Conservation (phyloP, 768 basidiomycete genomes). For the Trametes villosa region DNA sequence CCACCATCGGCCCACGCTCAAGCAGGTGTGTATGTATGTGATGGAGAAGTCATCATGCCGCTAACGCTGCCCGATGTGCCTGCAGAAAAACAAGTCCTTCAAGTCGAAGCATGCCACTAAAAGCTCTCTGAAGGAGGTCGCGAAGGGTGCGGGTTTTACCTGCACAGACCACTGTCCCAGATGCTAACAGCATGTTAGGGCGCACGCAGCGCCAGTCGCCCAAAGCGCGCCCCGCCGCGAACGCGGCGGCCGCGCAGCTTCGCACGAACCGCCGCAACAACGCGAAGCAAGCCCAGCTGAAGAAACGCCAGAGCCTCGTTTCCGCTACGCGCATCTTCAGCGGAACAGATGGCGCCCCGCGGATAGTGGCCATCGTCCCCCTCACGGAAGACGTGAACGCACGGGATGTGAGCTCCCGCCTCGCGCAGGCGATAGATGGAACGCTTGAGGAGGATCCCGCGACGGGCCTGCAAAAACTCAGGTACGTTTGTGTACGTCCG, state of each 20-base stretch:
- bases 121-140: slow-evolving; percentile 77
- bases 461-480: slow-evolving; percentile 66
- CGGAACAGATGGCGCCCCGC: slow-evolving; percentile 76
- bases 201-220: slow-evolving; percentile 57
- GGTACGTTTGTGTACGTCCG: slow-evolving; percentile 45
- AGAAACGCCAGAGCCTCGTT: slow-evolving; percentile 70
- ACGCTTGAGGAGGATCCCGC: slow-evolving; percentile 55
- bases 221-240: slow-evolving; percentile 54
- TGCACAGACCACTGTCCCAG: background rate
- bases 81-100: slow-evolving; percentile 86
- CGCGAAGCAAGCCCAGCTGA: slow-evolving; percentile 79
- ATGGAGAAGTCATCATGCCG: too few species aligned
- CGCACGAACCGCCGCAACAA: slow-evolving; percentile 82
- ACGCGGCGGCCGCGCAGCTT: slow-evolving; percentile 63
- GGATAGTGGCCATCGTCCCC: slow-evolving; percentile 88
- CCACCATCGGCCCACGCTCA: slow-evolving; percentile 81
- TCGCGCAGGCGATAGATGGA: slow-evolving; percentile 65
- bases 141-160: slow-evolving; percentile 65
- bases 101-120: slow-evolving; percentile 93
- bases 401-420: slow-evolving; percentile 52
- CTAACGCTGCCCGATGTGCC: background rate
- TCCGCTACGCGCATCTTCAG: slow-evolving; percentile 79
- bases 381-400: slow-evolving; percentile 70
- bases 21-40: slow-evolving; percentile 73
- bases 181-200: slow-evolving; percentile 46